Conservation (phyloP, 371 early-diverging fungal species). For the Mucor saturninus region DNA sequence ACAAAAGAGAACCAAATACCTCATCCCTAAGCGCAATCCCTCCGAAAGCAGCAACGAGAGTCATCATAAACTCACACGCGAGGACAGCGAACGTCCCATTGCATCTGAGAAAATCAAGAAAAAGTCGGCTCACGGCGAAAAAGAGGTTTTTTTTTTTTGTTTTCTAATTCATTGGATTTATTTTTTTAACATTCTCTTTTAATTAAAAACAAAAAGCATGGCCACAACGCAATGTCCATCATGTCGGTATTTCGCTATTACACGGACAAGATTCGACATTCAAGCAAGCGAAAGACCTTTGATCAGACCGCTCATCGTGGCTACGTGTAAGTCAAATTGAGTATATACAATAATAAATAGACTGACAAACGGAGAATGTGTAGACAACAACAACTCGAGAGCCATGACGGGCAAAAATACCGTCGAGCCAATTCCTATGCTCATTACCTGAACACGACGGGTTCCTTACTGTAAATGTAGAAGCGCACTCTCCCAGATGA, state of each 20-base stretch:
- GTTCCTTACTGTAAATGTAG: constrained; percentile 42
- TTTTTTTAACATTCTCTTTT: too few relatives aligned
- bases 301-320: constrained; percentile 37
- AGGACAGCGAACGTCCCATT: constrained; percentile 57
- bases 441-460: constrained; percentile 44
- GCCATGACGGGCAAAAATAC: constrained; percentile 37
- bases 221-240: constrained; percentile 34
- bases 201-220: constrained; percentile 20
- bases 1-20: constrained; percentile 15
- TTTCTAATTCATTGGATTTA: too few relatives aligned
- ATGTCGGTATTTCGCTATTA: constrained; percentile 56
- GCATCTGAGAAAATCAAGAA: constrained; percentile 60
- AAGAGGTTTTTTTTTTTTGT: constrained; percentile 26
- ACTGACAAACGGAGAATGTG: too few relatives aligned
- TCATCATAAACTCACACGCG: constrained; percentile 53
- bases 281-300: constrained; percentile 29
- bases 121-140: constrained; percentile 42
- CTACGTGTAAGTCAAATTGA: constrained; percentile 41
- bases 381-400: constrained; percentile 52
- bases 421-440: constrained; percentile 51
- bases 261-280: constrained; percentile 51
- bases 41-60: constrained; percentile 31
- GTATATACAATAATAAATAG: too few relatives aligned
- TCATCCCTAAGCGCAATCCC: constrained; percentile 5
- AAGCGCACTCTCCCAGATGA: too few relatives aligned